Evolutionary conservation across 1,284 basidiomycete genomes (phyloP).

Genomic region (Fomitiporia mediterranea): DNA sequence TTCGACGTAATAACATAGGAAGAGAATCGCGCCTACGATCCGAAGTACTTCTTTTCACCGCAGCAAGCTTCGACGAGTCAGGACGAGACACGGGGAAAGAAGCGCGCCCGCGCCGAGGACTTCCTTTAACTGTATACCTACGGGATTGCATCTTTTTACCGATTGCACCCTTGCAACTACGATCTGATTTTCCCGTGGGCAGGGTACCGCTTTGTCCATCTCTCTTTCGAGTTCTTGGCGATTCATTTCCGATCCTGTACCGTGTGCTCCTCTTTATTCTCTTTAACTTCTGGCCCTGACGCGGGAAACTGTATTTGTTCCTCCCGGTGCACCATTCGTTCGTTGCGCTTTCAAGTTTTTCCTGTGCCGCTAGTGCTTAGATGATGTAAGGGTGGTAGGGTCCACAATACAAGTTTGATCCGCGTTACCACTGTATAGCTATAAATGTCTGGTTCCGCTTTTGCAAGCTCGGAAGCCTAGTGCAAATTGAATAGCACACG

Average conservation of each 20-base stretch:
- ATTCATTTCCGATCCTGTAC: conserved; percentile 2
- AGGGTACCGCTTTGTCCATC: conserved; percentile 12
- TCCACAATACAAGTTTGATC: too few relatives aligned
- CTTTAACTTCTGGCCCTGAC: not conserved
- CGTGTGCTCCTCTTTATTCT: conserved; percentile 1
- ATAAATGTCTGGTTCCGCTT: too few relatives aligned
- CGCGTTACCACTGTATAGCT: not conserved
- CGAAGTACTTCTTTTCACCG: conserved; percentile 62
- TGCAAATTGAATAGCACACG: too few relatives aligned
- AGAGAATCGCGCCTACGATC: conserved; percentile 72
- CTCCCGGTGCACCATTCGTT: too few relatives aligned
- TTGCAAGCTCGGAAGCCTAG: not conserved
- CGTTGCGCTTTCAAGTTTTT: too few relatives aligned
- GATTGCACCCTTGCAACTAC: not conserved
- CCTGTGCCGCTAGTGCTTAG: too few relatives aligned
- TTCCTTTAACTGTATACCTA: conserved; percentile 43
- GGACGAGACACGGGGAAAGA: conserved; percentile 69
- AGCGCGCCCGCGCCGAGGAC: conserved; percentile 74
- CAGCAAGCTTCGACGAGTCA: conserved; percentile 24
- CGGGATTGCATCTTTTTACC: conserved; percentile 2
- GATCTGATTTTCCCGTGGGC: conserved; percentile 1
- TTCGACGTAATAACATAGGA: conserved; percentile 43
- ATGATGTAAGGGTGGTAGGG: too few relatives aligned
- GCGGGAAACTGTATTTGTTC: too few relatives aligned
- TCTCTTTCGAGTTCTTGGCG: conserved; percentile 1